These are phyloP conservation scores for Jacaranda mimosifolia DNA, from an alignment of 257 asterid genomes.

Conservation along the genomic window DNA sequence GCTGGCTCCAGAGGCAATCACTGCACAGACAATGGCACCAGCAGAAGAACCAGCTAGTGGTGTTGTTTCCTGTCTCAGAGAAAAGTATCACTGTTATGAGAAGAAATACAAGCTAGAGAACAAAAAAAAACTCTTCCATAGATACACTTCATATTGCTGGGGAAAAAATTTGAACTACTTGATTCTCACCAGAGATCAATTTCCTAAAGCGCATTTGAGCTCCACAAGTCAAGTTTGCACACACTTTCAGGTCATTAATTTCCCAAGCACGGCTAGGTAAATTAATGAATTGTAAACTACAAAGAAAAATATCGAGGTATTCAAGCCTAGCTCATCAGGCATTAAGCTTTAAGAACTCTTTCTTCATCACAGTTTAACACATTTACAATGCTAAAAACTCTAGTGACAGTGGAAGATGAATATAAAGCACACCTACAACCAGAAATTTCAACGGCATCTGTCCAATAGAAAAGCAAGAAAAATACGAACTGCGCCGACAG, in stretches of 20 bases:
- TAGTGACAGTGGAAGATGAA: background rate
- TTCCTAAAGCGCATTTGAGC: background rate
- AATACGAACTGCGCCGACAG: background rate
- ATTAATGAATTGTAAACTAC: conserved; percentile 3
- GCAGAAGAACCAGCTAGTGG: conserved; percentile 99
- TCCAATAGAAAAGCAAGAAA: conserved; percentile 14
- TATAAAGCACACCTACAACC: background rate
- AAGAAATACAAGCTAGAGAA: background rate
- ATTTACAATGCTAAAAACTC: background rate
- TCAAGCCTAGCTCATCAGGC: background rate
- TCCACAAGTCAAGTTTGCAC: background rate
- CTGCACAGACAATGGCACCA: conserved; percentile 96
- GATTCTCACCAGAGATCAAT: conserved; percentile 14
- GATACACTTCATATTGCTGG: background rate
- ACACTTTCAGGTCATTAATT: background rate
- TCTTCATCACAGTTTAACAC: background rate
- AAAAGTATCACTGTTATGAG: conserved; percentile 4
- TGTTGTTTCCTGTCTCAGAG: conserved; percentile 73
- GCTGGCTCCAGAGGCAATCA: conserved; percentile 88
- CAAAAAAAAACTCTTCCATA: background rate
- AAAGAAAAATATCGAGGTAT: background rate
- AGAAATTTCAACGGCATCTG: background rate
- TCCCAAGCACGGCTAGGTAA: background rate
- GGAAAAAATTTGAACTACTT: background rate
- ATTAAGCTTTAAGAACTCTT: background rate